Evolutionary conservation across 2,329 filamentous ascomycete species (phyloP), one percentile per base, ranked within the genome.

Genomic region (Apiospora marii): DNA sequence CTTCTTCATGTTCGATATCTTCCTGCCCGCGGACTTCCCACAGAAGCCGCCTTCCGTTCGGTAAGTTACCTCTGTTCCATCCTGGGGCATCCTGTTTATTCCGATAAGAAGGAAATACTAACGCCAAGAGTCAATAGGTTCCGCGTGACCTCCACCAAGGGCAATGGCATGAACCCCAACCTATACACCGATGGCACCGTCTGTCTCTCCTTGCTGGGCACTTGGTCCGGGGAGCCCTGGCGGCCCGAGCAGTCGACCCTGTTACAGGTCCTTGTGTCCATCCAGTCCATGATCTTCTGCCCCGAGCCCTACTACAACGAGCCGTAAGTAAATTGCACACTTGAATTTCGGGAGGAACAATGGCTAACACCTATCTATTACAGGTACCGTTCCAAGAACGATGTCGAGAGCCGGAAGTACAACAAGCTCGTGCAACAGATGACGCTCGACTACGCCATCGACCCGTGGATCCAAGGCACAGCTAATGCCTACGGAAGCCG

Each of bases 221-320:
- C 86, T 2, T 87, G 87, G 87, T 19, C 75, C 27, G 87, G 87
- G 13, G 81, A 84, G 73, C 74, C 79, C 13, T 87, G 89, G 88
- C 79, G 82, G 16, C 80, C 83, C 3, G 76, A 79, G 13, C 80
- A 82, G 48, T 89, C 87, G 6, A 89, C 87, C 4, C 78, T 89
- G 3, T 80, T 88, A 4, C 87, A 88, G 74, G 79, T 89, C 7
- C 80, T 88, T 14, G 83, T 90, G n/a, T 88, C 86, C 41, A 87
- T 90, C 70, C 89, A 90, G 75, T 83, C 84, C 43, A 89, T 90
- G 88, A 85, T 90, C 27, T 83, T 91, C 68, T 87, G 84, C 74
- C 84, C 86, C 22, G 75, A 87, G 68, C 89, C 88, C 1, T 87
- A 82, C 77, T 86, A 84, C 81, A 90, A 90, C 76, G 87, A 90